Conservation (phyloP, 1,139 yeast genomes). For the Yamadazyma atmosphaerica region DNA sequence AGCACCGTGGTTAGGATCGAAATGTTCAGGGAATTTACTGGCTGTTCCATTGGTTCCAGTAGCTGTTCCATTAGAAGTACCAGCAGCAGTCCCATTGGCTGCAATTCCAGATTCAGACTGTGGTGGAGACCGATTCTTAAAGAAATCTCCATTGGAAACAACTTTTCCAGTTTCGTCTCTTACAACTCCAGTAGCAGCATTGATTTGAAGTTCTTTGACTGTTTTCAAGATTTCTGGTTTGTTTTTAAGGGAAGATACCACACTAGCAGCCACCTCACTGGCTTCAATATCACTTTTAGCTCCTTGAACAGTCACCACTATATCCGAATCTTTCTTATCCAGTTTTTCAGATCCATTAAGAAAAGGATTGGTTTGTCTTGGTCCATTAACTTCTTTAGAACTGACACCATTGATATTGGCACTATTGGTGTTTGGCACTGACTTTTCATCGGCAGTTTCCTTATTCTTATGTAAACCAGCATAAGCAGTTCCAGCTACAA, state of each 20-base stretch:
- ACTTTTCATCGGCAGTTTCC: not conserved
- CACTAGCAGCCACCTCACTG: conserved; percentile 28
- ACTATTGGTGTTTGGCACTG: not conserved
- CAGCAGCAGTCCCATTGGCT: conserved; percentile 4
- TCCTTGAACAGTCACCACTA: conserved; percentile 26
- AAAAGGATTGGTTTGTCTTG: conserved; percentile 6
- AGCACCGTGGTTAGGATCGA: conserved; percentile 6
- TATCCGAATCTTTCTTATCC: conserved; percentile 11
- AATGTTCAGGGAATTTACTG: not conserved
- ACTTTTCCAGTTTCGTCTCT: conserved; percentile 29
- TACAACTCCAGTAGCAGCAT: conserved; percentile 32
- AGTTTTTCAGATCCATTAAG: not conserved
- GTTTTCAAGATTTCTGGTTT: conserved; percentile 25
- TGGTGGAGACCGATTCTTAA: conserved; percentile 3
- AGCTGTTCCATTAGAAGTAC: conserved; percentile 1
- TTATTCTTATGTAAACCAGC: conserved; percentile 9
- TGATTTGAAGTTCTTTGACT: conserved; percentile 30
- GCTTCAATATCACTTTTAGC: conserved; percentile 28
- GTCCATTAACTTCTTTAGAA: not conserved
- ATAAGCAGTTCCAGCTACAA: conserved; percentile 16
- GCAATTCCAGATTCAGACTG: not conserved
- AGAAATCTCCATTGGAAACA: not conserved
- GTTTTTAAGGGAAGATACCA: conserved; percentile 27
- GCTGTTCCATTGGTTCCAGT: not conserved
- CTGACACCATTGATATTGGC: not conserved